Evolutionary conservation across 768 basidiomycete genomes (phyloP).

Genomic region (Boletales sp.): DNA sequence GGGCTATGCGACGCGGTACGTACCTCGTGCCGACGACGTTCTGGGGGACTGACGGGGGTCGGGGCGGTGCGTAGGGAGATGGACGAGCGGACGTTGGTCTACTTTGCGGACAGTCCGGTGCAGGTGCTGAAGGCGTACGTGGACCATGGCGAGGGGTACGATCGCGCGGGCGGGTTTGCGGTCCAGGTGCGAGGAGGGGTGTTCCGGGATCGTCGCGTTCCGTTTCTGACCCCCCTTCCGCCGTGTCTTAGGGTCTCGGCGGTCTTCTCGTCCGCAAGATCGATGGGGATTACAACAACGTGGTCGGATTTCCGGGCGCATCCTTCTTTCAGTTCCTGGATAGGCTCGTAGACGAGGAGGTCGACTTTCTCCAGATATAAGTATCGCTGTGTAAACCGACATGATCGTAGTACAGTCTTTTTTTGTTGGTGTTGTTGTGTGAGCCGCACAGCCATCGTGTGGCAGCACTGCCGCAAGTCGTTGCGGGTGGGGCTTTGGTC

Average conservation of each 20-base stretch:
- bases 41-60: too few relatives aligned
- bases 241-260: slow-evolving; percentile 65
- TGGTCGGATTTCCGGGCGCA: slow-evolving; percentile 88
- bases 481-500: too few relatives aligned
- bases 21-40: too few relatives aligned
- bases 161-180: slow-evolving; percentile 92
- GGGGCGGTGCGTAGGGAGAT: too few relatives aligned
- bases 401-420: too few relatives aligned
- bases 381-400: background rate
- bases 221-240: too few relatives aligned
- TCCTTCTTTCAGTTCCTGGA: slow-evolving; percentile 78
- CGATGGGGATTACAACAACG: slow-evolving; percentile 87
- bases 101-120: slow-evolving; percentile 63
- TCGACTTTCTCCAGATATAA: slow-evolving; percentile 54
- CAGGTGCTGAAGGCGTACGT: slow-evolving; percentile 74
- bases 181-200: slow-evolving; percentile 88
- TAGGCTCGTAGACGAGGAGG: slow-evolving; percentile 67
- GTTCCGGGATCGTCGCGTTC: too few relatives aligned
- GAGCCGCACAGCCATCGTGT: too few relatives aligned
- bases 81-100: slow-evolving; percentile 77
- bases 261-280: slow-evolving; percentile 78
- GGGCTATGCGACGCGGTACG: slow-evolving; percentile 67
- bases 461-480: too few relatives aligned
- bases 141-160: slow-evolving; percentile 78
- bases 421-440: too few relatives aligned